These are phyloP conservation scores for Alternaria postmessia DNA, from an alignment of 2,329 filamentous ascomycete species.

Conservation along the genomic window DNA sequence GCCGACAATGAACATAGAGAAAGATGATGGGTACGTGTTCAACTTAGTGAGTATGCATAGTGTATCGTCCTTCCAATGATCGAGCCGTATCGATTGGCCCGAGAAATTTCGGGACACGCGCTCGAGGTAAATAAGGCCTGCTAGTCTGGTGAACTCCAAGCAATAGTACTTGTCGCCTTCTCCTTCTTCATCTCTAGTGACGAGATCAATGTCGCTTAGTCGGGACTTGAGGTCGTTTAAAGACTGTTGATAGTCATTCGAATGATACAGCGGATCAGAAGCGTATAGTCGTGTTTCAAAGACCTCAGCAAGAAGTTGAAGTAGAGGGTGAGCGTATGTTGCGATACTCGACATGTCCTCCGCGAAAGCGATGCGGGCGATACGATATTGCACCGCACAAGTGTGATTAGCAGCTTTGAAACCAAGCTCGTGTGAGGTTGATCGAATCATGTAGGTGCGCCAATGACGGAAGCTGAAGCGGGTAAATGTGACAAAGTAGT, in stretches of 20 bases:
- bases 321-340: not conserved
- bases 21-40: not conserved
- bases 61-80: not conserved
- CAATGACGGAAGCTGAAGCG: conserved; percentile 20
- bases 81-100: not conserved
- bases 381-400: not conserved
- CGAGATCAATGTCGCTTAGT: not conserved
- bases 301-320: not conserved
- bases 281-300: not conserved
- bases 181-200: fast-evolving
- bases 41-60: not conserved
- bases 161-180: not conserved
- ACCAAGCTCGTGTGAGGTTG: conserved; percentile 6
- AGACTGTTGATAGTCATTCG: not conserved
- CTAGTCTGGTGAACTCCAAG: not conserved
- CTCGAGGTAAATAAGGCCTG: not conserved
- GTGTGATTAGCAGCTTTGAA: not conserved
- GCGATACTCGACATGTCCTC: not conserved
- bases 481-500: conserved; percentile 16
- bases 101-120: not conserved
- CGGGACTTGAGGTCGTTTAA: not conserved
- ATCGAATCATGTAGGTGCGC: conserved; percentile 17
- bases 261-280: not conserved
- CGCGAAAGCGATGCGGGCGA: not conserved
- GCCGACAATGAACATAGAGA: not conserved